Evolutionary conservation across 2,329 filamentous ascomycete species (phyloP), one percentile per base, ranked within the genome.

Genomic region (Beauveria sp.): DNA sequence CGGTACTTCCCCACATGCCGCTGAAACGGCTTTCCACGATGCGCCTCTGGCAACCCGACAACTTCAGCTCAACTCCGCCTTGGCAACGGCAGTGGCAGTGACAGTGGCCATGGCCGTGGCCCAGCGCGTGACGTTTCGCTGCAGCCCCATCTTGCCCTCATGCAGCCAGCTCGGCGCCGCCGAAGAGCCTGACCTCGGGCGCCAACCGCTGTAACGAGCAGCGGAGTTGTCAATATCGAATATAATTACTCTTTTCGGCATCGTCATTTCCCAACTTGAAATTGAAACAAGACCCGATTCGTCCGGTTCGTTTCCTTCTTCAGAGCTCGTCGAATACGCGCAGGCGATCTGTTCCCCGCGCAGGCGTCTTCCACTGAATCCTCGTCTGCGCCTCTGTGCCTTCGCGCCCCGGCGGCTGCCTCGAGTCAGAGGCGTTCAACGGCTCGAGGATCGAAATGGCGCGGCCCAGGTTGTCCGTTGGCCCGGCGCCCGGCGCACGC

Each of bases 271-370:
- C 56, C 37, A 48, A 26, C 46, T 12, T 16, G 9, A 37, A 3
- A 41, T 12, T 53, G 9, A 18, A 24, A 5, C 5, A 22, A 6
- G 40, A 14, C 20, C 24, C 41, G 2, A 18, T 10, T 26, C 5
- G 10, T 54, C 22, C n/a, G 2, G 14, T 37, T 18, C 34, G 10
- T 40, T 8, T 40, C 20, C 8, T 53, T 51, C 22, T 18, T 73
- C 68, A 81, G 56, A 81, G 67, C 70, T 81, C 79, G 61, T 81
- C 78, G 68, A 81, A 78, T 20, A 70, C 71, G 59, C 74, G 73
- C 47, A 80, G 67, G 62, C 71, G 68, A 61, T 78, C 77, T 18
- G 71, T 72, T 41, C 69, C 68, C 34, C 68, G 66, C 26, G 44
- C 59, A 10, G 64, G 65, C 62, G 67, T 68, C 64, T 71, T 70